Evolutionary conservation across 2,329 filamentous ascomycete species (phyloP), one percentile per base, ranked within the genome.

Genomic region (Aureobasidium musti): DNA sequence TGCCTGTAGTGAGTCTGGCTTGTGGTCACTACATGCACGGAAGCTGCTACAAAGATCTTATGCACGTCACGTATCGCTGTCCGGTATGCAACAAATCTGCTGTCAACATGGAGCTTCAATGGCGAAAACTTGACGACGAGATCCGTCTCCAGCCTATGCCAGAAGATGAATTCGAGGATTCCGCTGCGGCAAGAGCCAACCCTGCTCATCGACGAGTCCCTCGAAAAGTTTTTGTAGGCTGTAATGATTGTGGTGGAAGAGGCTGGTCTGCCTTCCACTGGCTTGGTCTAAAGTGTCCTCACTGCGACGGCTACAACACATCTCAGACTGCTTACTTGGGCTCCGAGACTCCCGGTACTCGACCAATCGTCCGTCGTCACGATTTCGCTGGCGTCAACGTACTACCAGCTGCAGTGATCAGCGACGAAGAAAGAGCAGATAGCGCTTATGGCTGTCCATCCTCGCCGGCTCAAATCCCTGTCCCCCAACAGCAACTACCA

Each of bases 1-100:
- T 88, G 65, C 88, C 91, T 0, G 92, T 98, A 8, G 92, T 97
- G 26, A 96, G 96, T 74, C 95, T 99, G 90, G 86, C 87, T 45
- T 99, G 95, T 76, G 95, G 95, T 2, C 95, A 99, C 76, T 96
- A 94, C 74, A 96, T 99, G 75, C 95, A 99, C 78, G 89, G 90
- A 73, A 87, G 86, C 67, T 99, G 95, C 79, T 95, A 96, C 74
- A 87, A 91, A 53, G 87, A 95, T 72, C 91, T 97, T 75, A 93
- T 96, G 82, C 89, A 89, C 72, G 88, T 87, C 3, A 96, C 93
- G 6, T 99, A 98, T 81, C 96, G 94, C 74, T 99, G 95, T 73
- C 95, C 94, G 0, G 92, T 97, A 57, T 99, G 95, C 83, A 96
- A 90, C 80, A 96, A 95, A 78, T 97, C 91, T 70, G 89, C 96